Conservation (phyloP, 2,329 filamentous ascomycete genomes). For the Penicillium sp. region DNA sequence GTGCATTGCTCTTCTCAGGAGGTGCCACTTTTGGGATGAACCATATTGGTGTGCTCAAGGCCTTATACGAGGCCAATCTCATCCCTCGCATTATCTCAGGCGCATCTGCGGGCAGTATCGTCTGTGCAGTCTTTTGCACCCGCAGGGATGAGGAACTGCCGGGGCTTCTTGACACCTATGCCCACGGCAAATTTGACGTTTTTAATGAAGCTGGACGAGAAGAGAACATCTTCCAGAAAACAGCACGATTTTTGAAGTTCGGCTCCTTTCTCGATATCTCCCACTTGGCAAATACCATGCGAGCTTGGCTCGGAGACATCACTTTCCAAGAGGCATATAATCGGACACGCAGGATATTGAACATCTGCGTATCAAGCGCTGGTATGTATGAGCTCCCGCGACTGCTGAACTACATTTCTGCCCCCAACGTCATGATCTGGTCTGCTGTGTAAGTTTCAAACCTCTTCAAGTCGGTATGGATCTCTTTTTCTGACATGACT, state of each 20-base stretch:
- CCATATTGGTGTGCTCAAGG: conserved; percentile 83
- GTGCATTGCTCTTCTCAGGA: conserved; percentile 77
- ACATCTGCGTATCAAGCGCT: conserved; percentile 88
- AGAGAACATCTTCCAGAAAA: conserved; percentile 67
- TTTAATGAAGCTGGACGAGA: conserved; percentile 65
- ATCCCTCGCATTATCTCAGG: conserved; percentile 85
- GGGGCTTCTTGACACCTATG: conserved; percentile 66
- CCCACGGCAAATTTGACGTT: conserved; percentile 76
- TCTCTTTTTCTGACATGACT: conserved; percentile 15
- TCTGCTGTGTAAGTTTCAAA: conserved; percentile 68
- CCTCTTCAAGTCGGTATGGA: not conserved
- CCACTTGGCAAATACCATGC: conserved; percentile 80
- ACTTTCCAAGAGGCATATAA: conserved; percentile 97
- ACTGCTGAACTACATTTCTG: conserved; percentile 87
- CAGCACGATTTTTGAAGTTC: conserved; percentile 73
- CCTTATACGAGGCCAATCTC: conserved; percentile 71
- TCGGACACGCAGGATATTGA: conserved; percentile 85
- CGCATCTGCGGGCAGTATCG: conserved; percentile 83
- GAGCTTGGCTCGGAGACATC: conserved; percentile 75
- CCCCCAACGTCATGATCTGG: conserved; percentile 94
- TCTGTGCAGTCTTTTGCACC: conserved; percentile 76
- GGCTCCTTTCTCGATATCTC: conserved; percentile 83
- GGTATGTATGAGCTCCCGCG: conserved; percentile 84
- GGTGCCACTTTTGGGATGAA: conserved; percentile 91
- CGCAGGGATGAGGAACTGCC: conserved; percentile 78